Base-by-base conservation (phyloP, 306 rosid genomes). In the Calophaca sinica region DNA sequence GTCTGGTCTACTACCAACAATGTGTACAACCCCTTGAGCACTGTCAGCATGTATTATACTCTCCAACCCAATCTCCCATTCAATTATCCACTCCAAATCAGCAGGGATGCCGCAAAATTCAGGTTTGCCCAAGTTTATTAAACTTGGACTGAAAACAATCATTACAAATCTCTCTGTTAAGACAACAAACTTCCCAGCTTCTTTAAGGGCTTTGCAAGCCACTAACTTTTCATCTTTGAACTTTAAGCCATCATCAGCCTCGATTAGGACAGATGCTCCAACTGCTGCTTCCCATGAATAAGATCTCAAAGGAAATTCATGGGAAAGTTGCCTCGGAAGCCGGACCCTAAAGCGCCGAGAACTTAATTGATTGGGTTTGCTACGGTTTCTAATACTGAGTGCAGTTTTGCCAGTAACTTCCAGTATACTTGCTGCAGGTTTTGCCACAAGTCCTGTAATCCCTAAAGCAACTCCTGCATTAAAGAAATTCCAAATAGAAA, bases 391-490 rank as follows among this genome's bases (percentile, higher is more conserved):
- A 71, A 94, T 91, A 68, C 98, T 84, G 75, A 84, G 89, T 28
- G 96, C 97, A 64, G 98, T 94, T 87, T 88, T 94, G 11, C 96
- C 96, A 58, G 98, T 91, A 75, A 91, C 91, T 85, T 94, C 96
- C 68, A 94, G 97, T 83, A 94, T 92, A 84, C 98, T 94, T 59
- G 96, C 98, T 65, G 97, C 88, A 11, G 98, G 96, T 85, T 91
- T 94, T 31, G 96, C 98, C 65, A 94, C 92, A 60, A 93, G 97
- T 79, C 98, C 96, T 20, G 91, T 89, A 61, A 93, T 80, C 52
- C 98, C 97, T 80, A 93, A 82, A 32, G 98, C 97, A 75, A 93
- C 86, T 75, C 97, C 98, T 93, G 84, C 82, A 72, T 44, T 45
- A 73, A 74, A 80, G 79, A 74, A 58, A 57, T 9, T 52, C 54